phyloP scores from a whole-genome alignment of 495 filamentous ascomycete genomes.

The Penicillium coffeae region DNA sequence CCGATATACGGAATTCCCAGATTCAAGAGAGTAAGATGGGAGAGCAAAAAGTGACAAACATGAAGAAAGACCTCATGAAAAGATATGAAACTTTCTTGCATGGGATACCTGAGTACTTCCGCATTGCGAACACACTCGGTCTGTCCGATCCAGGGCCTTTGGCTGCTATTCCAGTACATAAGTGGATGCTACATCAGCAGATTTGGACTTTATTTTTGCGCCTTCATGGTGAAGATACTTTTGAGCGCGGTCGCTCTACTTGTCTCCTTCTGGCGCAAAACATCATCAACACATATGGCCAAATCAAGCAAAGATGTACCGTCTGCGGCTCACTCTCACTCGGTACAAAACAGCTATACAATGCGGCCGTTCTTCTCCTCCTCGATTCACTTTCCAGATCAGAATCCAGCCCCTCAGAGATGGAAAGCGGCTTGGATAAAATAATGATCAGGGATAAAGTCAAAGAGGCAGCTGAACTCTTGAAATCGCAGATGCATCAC shows the following conservation, averaged over 20 bases:
- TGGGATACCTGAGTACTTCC: constrained; percentile 22
- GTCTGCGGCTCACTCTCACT: constrained; percentile 23
- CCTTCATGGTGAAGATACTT: constrained; percentile 19
- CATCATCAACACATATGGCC: constrained; percentile 19
- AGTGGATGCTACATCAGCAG: constrained; percentile 33
- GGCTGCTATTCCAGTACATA: constrained; percentile 26
- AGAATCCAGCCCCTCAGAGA: neutral
- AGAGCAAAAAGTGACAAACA: neutral
- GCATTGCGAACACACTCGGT: constrained; percentile 20
- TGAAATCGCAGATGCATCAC: constrained; percentile 1
- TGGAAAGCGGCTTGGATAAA: constrained; percentile 12
- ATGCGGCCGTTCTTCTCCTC: constrained; percentile 18
- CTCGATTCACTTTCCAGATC: constrained; percentile 14
- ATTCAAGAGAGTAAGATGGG: neutral
- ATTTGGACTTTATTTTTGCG: constrained; percentile 29
- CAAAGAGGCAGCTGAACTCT: constrained; percentile 20
- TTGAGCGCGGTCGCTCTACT: constrained; percentile 10
- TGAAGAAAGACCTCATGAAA: constrained; percentile 3
- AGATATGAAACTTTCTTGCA: constrained; percentile 23
- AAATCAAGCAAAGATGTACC: constrained; percentile 22
- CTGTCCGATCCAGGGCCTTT: constrained; percentile 16
- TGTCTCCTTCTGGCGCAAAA: constrained; percentile 28
- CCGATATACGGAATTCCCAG: constrained; percentile 9
- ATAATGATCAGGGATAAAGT: constrained; percentile 25
- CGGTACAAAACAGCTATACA: constrained; percentile 18